phyloP scores from a whole-genome alignment of 345 rosid genomes.

The Arabis alpina region DNA sequence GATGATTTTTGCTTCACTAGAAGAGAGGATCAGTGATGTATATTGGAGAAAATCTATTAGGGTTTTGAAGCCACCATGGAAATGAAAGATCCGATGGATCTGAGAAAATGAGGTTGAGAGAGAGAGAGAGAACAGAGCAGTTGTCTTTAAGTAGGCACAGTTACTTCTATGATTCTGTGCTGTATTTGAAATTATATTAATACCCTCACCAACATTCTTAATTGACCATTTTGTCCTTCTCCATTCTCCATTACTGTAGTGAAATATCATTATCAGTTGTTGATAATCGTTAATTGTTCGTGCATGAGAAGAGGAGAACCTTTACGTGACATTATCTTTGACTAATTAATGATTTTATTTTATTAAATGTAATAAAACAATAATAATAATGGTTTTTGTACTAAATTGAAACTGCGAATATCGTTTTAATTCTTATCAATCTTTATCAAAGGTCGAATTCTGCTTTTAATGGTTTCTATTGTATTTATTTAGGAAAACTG shows the following conservation, averaged over 20 bases:
- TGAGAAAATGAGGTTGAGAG: constrained; percentile 37
- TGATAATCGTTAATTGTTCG: background rate
- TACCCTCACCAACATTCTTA: background rate
- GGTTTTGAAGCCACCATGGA: constrained; percentile 39
- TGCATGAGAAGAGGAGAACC: constrained; percentile 18
- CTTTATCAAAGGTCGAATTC: background rate
- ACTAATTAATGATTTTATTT: background rate
- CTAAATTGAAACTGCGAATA: background rate
- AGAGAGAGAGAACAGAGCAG: constrained; percentile 14
- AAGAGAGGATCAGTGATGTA: constrained; percentile 13
- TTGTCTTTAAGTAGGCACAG: constrained; percentile 37
- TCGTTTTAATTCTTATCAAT: background rate
- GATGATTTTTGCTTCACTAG: background rate
- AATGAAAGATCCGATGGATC: constrained; percentile 41
- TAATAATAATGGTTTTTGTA: too few species aligned
- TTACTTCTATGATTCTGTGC: constrained; percentile 31
- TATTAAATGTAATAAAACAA: background rate
- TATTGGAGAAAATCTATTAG: constrained; percentile 8
- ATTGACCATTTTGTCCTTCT: constrained; percentile 14
- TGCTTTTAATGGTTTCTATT: background rate
- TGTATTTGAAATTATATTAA: background rate
- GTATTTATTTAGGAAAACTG: background rate
- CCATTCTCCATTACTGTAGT: background rate
- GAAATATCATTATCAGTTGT: too few species aligned
- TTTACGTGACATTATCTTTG: constrained; percentile 3